Conservation (phyloP, 306 rosid genomes). For the Urtica urens region DNA sequence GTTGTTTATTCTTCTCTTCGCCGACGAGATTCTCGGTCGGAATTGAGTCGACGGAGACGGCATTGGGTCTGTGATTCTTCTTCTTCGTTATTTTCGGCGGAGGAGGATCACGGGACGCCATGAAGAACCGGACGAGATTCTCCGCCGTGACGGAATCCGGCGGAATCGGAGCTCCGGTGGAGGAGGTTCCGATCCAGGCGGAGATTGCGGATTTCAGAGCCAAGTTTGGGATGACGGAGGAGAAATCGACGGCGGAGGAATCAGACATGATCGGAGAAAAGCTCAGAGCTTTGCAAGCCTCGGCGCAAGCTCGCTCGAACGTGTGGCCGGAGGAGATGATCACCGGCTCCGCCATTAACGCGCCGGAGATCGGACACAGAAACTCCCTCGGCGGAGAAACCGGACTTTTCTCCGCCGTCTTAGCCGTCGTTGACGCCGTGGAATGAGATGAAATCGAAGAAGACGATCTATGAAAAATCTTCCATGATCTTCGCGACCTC, state of each 20-base stretch:
- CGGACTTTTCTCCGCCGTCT: conserved; percentile 14
- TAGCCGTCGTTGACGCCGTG: conserved; percentile 6
- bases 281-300: conserved; percentile 38
- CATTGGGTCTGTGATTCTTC: too few species aligned
- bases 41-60: too few species aligned
- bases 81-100: too few species aligned
- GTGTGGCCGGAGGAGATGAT: conserved; percentile 89
- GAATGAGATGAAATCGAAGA: conserved; percentile 21
- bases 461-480: conserved; percentile 33
- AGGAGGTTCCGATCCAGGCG: conserved; percentile 46
- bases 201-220: conserved; percentile 70
- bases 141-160: conserved; percentile 23
- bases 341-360: conserved; percentile 81
- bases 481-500: conserved; percentile 49
- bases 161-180: conserved; percentile 24
- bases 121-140: conserved; percentile 31
- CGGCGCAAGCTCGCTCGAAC: conserved; percentile 52
- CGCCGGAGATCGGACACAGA: conserved; percentile 59
- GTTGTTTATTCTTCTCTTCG: too few species aligned
- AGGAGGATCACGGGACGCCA: neutral
- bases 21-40: too few species aligned
- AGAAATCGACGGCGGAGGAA: conserved; percentile 54
- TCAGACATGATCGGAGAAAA: conserved; percentile 45
- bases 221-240: conserved; percentile 66
- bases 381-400: conserved; percentile 61